phyloP scores from a whole-genome alignment of 495 filamentous ascomycete genomes.

The Polyplosphaeria fusca region DNA sequence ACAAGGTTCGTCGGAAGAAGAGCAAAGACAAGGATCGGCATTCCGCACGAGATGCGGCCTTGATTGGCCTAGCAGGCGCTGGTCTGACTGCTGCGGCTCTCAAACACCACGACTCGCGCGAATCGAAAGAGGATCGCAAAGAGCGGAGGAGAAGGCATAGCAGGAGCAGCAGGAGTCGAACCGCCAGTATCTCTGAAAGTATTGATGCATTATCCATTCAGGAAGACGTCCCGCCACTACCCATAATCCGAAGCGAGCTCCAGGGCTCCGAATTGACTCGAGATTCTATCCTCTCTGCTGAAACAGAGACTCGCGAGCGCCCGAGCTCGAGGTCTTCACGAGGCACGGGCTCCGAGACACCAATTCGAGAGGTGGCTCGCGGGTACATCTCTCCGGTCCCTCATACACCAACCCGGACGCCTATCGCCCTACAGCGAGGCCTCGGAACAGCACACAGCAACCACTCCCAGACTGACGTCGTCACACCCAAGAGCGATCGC shows the following conservation, averaged over 20 bases:
- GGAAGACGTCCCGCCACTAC: constrained; percentile 69
- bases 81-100: constrained; percentile 63
- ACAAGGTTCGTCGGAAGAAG: constrained; percentile 53
- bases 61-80: constrained; percentile 53
- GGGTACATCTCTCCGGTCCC: constrained; percentile 56
- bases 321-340: constrained; percentile 54
- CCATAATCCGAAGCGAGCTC: constrained; percentile 77
- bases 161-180: constrained; percentile 54
- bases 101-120: constrained; percentile 61
- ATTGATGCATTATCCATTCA: constrained; percentile 43
- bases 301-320: constrained; percentile 56
- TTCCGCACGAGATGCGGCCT: constrained; percentile 52
- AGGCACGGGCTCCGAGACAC: constrained; percentile 49
- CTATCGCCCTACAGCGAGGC: constrained; percentile 49
- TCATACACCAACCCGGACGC: constrained; percentile 53
- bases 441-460: constrained; percentile 58
- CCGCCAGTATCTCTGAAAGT: constrained; percentile 51
- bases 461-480: constrained; percentile 54
- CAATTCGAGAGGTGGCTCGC: constrained; percentile 55
- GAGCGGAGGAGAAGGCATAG: constrained; percentile 48
- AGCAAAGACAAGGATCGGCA: constrained; percentile 53
- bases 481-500: constrained; percentile 50
- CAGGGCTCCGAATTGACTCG: constrained; percentile 81
- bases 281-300: constrained; percentile 80
- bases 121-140: constrained; percentile 43